Evolutionary conservation across 192 early-diverging fungal genomes (phyloP).

Genomic region (Lunasporangiospora selenospora): DNA sequence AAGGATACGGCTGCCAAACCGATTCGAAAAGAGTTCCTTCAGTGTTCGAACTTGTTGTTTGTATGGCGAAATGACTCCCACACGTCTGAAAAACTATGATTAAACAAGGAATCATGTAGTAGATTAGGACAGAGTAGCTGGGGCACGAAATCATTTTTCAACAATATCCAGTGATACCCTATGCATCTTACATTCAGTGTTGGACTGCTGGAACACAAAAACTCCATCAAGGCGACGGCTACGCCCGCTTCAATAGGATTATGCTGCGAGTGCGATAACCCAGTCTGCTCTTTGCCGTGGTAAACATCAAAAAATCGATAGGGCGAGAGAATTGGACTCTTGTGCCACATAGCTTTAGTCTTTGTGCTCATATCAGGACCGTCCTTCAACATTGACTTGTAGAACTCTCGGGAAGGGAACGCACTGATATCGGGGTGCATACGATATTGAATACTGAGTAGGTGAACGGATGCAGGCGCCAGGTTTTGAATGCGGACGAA

Average conservation of each 20-base stretch:
- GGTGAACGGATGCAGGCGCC: conserved; percentile 67
- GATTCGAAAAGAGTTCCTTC: conserved; percentile 64
- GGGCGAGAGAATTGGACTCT: conserved; percentile 64
- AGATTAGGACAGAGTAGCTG: not conserved
- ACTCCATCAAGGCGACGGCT: conserved; percentile 73
- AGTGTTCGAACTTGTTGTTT: conserved; percentile 83
- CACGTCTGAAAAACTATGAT: conserved; percentile 66
- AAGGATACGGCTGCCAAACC: conserved; percentile 68
- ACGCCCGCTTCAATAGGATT: conserved; percentile 82
- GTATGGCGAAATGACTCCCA: conserved; percentile 95
- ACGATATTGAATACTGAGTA: conserved; percentile 95
- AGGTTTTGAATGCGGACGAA: conserved; percentile 87
- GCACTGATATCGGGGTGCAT: conserved; percentile 93
- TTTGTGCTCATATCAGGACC: conserved; percentile 70
- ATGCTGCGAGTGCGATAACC: conserved; percentile 70
- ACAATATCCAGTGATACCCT: no score
- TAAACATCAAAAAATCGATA: conserved; percentile 81
- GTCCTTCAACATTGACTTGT: conserved; percentile 76
- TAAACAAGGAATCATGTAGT: no score
- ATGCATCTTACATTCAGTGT: conserved; percentile 54
- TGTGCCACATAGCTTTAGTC: conserved; percentile 80
- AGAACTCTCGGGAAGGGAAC: conserved; percentile 85
- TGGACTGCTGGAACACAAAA: conserved; percentile 65
- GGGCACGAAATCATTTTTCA: no score
- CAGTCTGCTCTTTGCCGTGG: conserved; percentile 68